These are phyloP conservation scores for Buddleja alternifolia DNA, from an alignment of 257 asterid genomes.

Conservation along the genomic window DNA sequence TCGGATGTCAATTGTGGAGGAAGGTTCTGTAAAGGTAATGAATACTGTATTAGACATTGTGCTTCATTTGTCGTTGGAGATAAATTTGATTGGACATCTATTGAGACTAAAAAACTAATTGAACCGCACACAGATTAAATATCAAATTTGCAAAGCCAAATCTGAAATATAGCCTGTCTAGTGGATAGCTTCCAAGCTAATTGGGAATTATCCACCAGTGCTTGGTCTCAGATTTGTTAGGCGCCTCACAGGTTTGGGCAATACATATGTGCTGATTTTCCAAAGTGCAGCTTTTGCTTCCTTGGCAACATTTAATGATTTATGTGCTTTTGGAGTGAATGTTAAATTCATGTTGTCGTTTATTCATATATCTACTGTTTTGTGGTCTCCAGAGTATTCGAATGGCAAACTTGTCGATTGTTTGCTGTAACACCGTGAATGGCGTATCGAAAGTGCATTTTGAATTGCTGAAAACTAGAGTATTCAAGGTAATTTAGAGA, in stretches of 20 bases:
- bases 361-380: slow-evolving; percentile 7
- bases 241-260: not conserved
- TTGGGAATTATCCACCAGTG: not conserved
- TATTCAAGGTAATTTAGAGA: slow-evolving; percentile 46
- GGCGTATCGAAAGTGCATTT: slow-evolving; percentile 55
- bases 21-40: slow-evolving; percentile 53
- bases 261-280: not conserved
- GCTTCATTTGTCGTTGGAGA: slow-evolving; percentile 6
- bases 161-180: slow-evolving; percentile 15
- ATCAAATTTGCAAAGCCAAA: not conserved
- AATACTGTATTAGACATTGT: slow-evolving; percentile 3
- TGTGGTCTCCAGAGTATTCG: slow-evolving; percentile 41
- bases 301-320: not conserved
- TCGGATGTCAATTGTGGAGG: slow-evolving; percentile 54
- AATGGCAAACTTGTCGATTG: slow-evolving; percentile 57
- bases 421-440: slow-evolving; percentile 55
- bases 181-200: not conserved
- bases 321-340: not conserved
- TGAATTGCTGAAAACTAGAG: slow-evolving; percentile 43
- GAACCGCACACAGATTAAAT: not conserved
- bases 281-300: not conserved
- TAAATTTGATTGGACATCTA: not conserved
- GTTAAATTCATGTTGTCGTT: not conserved
- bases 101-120: not conserved
- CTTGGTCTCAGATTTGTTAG: not conserved